These are phyloP conservation scores for Annulohypoxylon nitens DNA, from an alignment of 495 filamentous ascomycete species.

Conservation along the genomic window DNA sequence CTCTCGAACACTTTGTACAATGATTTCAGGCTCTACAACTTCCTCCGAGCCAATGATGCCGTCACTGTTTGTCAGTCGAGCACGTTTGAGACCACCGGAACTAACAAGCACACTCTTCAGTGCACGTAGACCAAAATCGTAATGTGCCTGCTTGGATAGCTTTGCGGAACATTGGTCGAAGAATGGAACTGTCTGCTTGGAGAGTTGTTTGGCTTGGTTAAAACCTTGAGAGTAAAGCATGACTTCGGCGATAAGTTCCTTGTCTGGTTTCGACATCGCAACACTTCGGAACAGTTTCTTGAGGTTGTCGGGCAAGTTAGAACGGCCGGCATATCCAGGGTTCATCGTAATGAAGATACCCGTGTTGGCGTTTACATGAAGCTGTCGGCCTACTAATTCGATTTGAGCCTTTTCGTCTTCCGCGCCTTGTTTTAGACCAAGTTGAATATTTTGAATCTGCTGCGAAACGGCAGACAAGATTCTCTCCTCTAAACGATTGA, in stretches of 20 bases:
- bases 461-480: slow-evolving; percentile 98
- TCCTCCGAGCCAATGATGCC: slow-evolving; percentile 75
- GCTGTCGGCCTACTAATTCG: slow-evolving; percentile 89
- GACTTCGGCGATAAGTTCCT: slow-evolving; percentile 98
- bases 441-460: slow-evolving; percentile 98
- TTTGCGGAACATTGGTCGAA: slow-evolving; percentile 87
- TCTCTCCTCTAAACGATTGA: slow-evolving; percentile 96
- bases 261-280: slow-evolving; percentile 99
- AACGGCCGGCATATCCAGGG: slow-evolving; percentile 97
- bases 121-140: slow-evolving; percentile 97
- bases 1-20: slow-evolving; percentile 97
- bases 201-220: slow-evolving; percentile 91
- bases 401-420: slow-evolving; percentile 86
- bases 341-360: slow-evolving; percentile 99
- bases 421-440: slow-evolving; percentile 85
- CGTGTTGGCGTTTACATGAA: slow-evolving; percentile 89
- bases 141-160: slow-evolving; percentile 96
- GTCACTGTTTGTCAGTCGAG: slow-evolving; percentile 71
- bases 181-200: slow-evolving; percentile 95
- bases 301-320: slow-evolving; percentile 96
- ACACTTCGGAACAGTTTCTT: slow-evolving; percentile 99
- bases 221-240: slow-evolving; percentile 99
- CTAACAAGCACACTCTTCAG: slow-evolving; percentile 98
- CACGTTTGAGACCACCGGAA: slow-evolving; percentile 94
- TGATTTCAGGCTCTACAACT: slow-evolving; percentile 93